Evolutionary conservation across 768 basidiomycete species (phyloP).

Genomic region (Serendipita sp.): DNA sequence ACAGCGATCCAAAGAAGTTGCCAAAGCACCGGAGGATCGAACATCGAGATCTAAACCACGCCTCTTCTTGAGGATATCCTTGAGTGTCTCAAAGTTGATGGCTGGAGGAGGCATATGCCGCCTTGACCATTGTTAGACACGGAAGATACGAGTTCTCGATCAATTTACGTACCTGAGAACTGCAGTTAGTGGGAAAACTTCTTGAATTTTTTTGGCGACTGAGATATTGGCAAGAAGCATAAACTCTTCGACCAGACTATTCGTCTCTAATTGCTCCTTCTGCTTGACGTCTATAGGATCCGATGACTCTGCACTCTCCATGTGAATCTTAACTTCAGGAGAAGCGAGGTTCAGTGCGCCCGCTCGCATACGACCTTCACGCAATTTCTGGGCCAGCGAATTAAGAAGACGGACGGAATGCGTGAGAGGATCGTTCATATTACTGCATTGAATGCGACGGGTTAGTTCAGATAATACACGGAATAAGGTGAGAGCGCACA

Average conservation of each 20-base stretch:
- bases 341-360: conserved; percentile 98
- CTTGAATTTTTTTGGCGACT: conserved; percentile 81
- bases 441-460: conserved; percentile 24
- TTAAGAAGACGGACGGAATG: conserved; percentile 80
- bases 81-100: conserved; percentile 87
- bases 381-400: conserved; percentile 66
- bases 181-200: conserved; percentile 89
- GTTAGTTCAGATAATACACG: conserved; percentile 3
- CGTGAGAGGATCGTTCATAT: conserved; percentile 65
- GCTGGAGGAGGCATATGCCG: conserved; percentile 84
- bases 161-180: conserved; percentile 49
- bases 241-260: conserved; percentile 94
- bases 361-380: conserved; percentile 72
- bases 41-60: conserved; percentile 75
- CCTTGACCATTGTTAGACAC: conserved; percentile 23
- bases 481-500: conserved; percentile 29
- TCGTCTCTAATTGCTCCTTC: conserved; percentile 83
- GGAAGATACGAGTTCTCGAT: background rate
- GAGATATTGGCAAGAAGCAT: conserved; percentile 97
- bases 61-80: conserved; percentile 79
- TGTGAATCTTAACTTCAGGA: conserved; percentile 92
- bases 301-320: conserved; percentile 82
- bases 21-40: conserved; percentile 78
- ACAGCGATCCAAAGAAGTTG: conserved; percentile 74
- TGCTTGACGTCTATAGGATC: conserved; percentile 97